These are phyloP conservation scores for Penicillium manginii DNA, from an alignment of 495 filamentous ascomycete genomes.

Conservation along the genomic window DNA sequence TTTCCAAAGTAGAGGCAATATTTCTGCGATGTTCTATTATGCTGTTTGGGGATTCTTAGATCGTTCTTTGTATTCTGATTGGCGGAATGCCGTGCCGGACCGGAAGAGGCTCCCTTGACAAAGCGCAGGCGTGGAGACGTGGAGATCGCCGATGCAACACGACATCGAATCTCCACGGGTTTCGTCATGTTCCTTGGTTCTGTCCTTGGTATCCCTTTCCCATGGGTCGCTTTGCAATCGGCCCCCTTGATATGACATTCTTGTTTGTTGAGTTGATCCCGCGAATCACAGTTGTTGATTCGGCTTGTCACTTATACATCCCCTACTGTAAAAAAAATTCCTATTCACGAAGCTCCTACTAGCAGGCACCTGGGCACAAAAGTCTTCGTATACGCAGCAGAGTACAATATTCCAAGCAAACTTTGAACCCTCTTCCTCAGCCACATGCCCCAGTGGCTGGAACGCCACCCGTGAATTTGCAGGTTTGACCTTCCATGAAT, in stretches of 20 bases:
- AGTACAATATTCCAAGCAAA: not conserved
- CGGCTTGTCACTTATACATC: not conserved
- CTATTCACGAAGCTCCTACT: not conserved
- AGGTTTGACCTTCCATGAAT: not conserved
- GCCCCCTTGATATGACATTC: not conserved
- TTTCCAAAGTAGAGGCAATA: not conserved
- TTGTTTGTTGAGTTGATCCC: slow-evolving; percentile 1
- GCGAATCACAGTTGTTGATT: not conserved
- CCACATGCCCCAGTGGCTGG: not conserved
- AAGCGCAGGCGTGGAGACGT: not conserved
- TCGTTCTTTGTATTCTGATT: not conserved
- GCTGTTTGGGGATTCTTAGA: not conserved
- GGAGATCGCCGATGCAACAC: not conserved
- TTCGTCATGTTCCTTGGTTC: slow-evolving; percentile 3
- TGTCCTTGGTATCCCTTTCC: not conserved
- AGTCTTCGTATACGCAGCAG: not conserved
- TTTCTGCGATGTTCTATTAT: not conserved
- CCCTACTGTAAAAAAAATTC: no score
- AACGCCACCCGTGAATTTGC: not conserved
- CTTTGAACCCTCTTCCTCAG: not conserved
- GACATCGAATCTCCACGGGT: not conserved
- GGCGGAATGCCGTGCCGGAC: slow-evolving; percentile 1
- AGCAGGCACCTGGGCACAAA: no score
- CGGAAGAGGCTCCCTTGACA: not conserved
- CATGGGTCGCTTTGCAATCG: not conserved